A percentile compares a stretch with the other conserved stretches of the same genome.
phyloP scores from a whole-genome alignment of 257 asterid genomes.

The Voacanga thouarsii region DNA sequence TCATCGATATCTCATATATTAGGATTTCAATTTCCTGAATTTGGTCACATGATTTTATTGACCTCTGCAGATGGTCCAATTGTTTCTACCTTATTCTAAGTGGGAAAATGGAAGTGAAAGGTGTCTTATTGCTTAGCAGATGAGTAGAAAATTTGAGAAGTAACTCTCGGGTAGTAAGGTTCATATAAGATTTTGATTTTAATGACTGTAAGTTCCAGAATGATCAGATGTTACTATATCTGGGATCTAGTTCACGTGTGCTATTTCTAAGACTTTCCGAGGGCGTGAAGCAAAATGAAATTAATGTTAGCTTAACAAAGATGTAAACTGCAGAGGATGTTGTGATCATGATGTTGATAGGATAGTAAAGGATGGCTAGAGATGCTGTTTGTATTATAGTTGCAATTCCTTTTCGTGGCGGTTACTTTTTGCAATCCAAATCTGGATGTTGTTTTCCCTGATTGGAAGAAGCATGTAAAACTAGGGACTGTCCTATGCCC shows the following conservation, averaged over 20 bases:
- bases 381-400: not conserved
- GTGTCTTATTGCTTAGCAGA: too few species aligned
- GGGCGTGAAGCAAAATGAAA: not conserved
- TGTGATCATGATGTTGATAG: too few species aligned
- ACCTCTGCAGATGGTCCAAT: not conserved
- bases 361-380: not conserved
- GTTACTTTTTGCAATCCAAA: not conserved
- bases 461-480: not conserved
- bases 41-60: not conserved
- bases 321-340: not conserved
- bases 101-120: not conserved
- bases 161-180: too few species aligned
- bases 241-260: not conserved
- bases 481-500: too few species aligned
- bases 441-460: not conserved
- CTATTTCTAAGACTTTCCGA: not conserved
- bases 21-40: not conserved
- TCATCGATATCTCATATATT: not conserved
- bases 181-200: too few species aligned
- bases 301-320: not conserved
- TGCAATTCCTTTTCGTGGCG: too few species aligned
- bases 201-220: not conserved
- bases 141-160: too few species aligned
- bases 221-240: not conserved
- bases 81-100: not conserved